Percentiles rank a stretch among this genome's conserved stretches.
phyloP scores from a whole-genome alignment of 164 flowering plant species.

The Vitis rupestris region DNA sequence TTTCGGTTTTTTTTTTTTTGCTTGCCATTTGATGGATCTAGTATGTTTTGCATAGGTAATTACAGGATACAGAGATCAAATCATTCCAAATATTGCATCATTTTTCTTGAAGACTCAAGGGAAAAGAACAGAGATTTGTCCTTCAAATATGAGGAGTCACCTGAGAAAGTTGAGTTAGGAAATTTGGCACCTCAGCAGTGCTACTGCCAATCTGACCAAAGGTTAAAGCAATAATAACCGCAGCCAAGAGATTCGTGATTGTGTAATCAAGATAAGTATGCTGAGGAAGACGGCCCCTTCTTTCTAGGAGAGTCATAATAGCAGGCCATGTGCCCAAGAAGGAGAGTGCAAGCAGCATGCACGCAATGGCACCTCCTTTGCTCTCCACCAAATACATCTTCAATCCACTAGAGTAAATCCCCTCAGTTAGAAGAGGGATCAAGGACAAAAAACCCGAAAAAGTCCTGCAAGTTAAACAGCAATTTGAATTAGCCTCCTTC shows the following conservation, averaged over 20 bases:
- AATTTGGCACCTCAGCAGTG: constrained; percentile 56
- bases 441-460: constrained; percentile 5
- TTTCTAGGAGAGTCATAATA: constrained; percentile 63
- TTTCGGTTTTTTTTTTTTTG: no score
- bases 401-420: constrained; percentile 11
- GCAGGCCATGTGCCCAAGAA: constrained; percentile 96
- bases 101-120: no score
- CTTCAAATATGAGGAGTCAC: constrained; percentile 19
- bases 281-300: constrained; percentile 88
- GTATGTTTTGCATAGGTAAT: no score
- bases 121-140: no score
- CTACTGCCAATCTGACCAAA: constrained; percentile 74
- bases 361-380: constrained; percentile 74
- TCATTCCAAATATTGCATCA: no score
- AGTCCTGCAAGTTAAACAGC: constrained; percentile 22
- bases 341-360: constrained; percentile 68
- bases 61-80: no score
- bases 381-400: constrained; percentile 81
- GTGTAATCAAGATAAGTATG: constrained; percentile 91
- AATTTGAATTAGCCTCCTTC: neutral
- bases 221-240: constrained; percentile 72
- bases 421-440: constrained; percentile 13
- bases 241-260: constrained; percentile 76
- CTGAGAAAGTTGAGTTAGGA: constrained; percentile 70
- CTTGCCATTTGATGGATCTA: no score